A percentile compares a stretch with the other conserved stretches of the same genome.
These are phyloP conservation scores for Flaveria robusta DNA, from an alignment of 129 eudicot species.

Conservation along the genomic window DNA sequence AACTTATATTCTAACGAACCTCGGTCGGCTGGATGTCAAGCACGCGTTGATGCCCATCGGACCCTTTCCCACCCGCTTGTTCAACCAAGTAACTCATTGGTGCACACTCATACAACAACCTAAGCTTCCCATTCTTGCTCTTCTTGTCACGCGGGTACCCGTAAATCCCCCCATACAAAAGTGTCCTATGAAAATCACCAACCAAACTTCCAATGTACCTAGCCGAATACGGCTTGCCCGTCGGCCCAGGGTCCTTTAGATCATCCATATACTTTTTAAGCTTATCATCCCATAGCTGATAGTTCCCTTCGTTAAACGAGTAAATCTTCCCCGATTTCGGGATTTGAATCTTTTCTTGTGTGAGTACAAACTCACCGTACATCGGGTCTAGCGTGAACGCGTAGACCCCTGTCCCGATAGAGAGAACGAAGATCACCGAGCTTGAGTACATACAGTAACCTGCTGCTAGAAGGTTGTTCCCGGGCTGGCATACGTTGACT, in stretches of 20 bases:
- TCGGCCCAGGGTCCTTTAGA: slow-evolving; percentile 91
- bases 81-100: slow-evolving; percentile 95
- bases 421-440: slow-evolving; percentile 85
- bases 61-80: slow-evolving; percentile 99
- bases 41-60: slow-evolving; percentile 79
- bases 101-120: slow-evolving; percentile 95
- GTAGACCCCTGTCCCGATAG: slow-evolving; percentile 81
- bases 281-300: slow-evolving; percentile 93
- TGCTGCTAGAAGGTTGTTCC: slow-evolving; percentile 90
- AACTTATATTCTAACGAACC: slow-evolving; percentile 37
- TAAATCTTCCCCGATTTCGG: slow-evolving; percentile 86
- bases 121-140: slow-evolving; percentile 91
- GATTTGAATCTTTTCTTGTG: slow-evolving; percentile 80
- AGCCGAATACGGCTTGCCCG: slow-evolving; percentile 90
- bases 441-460: slow-evolving; percentile 99
- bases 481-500: slow-evolving; percentile 91
- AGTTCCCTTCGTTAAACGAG: slow-evolving; percentile 93
- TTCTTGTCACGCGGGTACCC: slow-evolving; percentile 87
- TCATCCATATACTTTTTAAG: slow-evolving; percentile 86
- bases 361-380: slow-evolving; percentile 94
- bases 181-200: slow-evolving; percentile 87
- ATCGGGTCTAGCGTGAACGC: slow-evolving; percentile 86
- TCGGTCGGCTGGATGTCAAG: slow-evolving; percentile 92
- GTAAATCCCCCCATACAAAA: slow-evolving; percentile 90
- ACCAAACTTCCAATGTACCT: slow-evolving; percentile 93